A percentile compares a stretch with the other conserved stretches of the same genome.
Evolutionary conservation across 2,329 filamentous ascomycete species (phyloP).

Genomic region (Colletotrichum sp.): DNA sequence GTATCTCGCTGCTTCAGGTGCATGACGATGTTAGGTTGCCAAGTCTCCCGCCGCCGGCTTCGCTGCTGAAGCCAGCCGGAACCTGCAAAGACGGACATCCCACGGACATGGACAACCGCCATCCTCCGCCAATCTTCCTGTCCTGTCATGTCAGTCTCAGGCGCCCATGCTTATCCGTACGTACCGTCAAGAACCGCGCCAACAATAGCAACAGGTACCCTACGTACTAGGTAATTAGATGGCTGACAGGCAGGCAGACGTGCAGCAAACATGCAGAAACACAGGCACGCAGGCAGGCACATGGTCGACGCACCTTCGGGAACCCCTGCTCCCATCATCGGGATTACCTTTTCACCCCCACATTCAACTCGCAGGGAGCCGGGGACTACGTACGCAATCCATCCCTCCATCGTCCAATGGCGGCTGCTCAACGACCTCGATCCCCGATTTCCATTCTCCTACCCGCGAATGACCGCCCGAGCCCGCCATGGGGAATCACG

Average conservation of each 20-base stretch:
- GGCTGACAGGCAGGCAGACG: background rate
- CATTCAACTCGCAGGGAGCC: background rate
- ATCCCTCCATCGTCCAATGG: background rate
- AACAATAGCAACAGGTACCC: background rate
- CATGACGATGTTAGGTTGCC: background rate
- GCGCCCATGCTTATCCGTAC: background rate
- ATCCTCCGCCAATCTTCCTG: background rate
- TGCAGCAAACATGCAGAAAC: background rate
- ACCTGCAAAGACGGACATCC: background rate
- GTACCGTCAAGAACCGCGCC: background rate
- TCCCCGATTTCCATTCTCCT: background rate
- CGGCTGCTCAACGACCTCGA: background rate
- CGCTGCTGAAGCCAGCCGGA: background rate
- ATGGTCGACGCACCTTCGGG: background rate
- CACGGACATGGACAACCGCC: background rate
- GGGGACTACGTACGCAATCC: conserved; percentile 1
- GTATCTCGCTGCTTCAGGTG: background rate
- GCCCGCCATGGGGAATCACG: background rate
- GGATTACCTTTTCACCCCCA: background rate
- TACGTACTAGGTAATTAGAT: background rate
- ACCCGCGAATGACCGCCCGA: background rate
- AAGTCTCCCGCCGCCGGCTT: background rate
- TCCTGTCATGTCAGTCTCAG: background rate
- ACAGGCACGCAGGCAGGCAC: background rate
- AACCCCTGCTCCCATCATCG: background rate